These are phyloP conservation scores for Angomonas ambiguus DNA, from an alignment of 208 protist genomes.

Conservation along the genomic window DNA sequence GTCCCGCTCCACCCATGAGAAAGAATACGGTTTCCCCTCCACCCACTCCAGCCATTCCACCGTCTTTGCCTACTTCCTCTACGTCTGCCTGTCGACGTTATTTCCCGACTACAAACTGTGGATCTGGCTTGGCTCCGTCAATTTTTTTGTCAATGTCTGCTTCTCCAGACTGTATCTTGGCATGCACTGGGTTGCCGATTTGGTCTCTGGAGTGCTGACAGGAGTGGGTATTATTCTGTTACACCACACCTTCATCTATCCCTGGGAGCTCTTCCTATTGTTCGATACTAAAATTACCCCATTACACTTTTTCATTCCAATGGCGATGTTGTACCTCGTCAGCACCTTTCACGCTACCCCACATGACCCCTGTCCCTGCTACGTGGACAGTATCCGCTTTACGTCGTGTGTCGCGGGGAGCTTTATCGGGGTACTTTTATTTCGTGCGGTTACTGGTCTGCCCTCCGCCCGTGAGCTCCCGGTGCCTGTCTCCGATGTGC, in stretches of 20 bases:
- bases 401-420: conserved; percentile 38
- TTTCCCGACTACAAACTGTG: conserved; percentile 32
- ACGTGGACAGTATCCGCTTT: conserved; percentile 70
- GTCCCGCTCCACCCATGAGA: conserved; percentile 34
- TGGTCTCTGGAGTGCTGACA: conserved; percentile 41
- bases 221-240: conserved; percentile 37
- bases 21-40: conserved; percentile 73
- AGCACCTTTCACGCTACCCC: conserved; percentile 41
- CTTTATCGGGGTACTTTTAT: conserved; percentile 34
- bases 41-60: conserved; percentile 55
- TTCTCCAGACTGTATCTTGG: conserved; percentile 62
- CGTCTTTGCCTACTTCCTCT: conserved; percentile 57
- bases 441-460: conserved; percentile 24
- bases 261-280: conserved; percentile 25
- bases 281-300: conserved; percentile 19
- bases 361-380: conserved; percentile 65
- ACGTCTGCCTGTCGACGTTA: conserved; percentile 25
- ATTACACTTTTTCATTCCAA: conserved; percentile 25
- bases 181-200: conserved; percentile 76
- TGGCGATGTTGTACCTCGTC: conserved; percentile 35
- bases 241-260: conserved; percentile 37
- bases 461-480: conserved; percentile 17
- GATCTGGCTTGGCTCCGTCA: conserved; percentile 36
- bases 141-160: conserved; percentile 44
- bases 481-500: conserved; percentile 11